Evolutionary conservation across 352 stramenopile genomes (phyloP), one percentile per base, ranked within the genome.

Genomic region (Phytophthora litchii): DNA sequence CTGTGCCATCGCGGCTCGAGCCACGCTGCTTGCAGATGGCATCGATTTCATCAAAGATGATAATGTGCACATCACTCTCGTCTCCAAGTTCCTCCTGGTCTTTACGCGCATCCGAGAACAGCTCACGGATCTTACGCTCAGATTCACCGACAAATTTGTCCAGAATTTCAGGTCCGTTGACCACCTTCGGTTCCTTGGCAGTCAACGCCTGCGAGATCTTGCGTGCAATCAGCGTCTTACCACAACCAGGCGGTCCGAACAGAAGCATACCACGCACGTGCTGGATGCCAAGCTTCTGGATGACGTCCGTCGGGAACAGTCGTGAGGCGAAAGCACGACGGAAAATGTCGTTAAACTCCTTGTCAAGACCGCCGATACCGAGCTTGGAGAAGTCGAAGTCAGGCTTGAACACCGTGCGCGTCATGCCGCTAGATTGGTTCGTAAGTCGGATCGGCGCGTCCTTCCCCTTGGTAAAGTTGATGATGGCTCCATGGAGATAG

Each of bases 31-130:
- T 99, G 72, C 96, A 99, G 74, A 99, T 99, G 29, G 98, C 97
- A 82, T 99, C 98, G 75, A 99, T 99, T 76, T 99, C 98, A 78
- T 99, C 98, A 65, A 99, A 98, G 70, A 99, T 99, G 70, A 99
- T 98, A 69, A 99, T 99, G 73, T 99, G 98, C 45, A 99, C 87
- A 60, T 98, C 97, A 51, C 87, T 98, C 51, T 98, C 92, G 56
- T 99, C 97, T 45, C 97, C 97, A 17, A 97, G 66, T 45, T 98
- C 87, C 45, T 95, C 74, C 51, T 95, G 83, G 52, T 95, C 86
- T 53, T 90, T 70, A 21, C 84, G 78, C 9, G 97, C 97, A 54
- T 99, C 97, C 1, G 91, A 84, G 72, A 99, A 99, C 1, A 99
- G 81, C 48, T 98, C 96, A 36, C 98, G 91, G 61, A 99, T 99